These are phyloP conservation scores for Pseudomonodictys pantanalensis DNA, from an alignment of 495 filamentous ascomycete species.

Conservation along the genomic window DNA sequence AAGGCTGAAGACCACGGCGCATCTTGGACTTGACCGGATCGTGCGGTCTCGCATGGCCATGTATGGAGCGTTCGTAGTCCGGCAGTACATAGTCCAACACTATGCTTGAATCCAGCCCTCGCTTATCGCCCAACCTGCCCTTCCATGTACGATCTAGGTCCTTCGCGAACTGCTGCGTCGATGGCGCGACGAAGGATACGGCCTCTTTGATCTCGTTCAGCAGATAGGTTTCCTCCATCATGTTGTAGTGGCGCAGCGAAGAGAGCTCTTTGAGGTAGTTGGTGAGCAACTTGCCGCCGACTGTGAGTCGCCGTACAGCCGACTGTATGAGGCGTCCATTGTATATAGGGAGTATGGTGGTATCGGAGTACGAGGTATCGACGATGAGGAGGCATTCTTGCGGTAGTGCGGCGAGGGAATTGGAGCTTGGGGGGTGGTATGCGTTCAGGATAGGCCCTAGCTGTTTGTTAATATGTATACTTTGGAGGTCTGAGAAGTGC, in stretches of 20 bases:
- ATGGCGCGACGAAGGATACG: slow-evolving; percentile 71
- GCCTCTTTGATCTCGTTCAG: slow-evolving; percentile 96
- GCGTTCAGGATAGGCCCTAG: slow-evolving; percentile 76
- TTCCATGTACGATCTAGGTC: slow-evolving; percentile 87
- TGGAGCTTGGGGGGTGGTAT: slow-evolving; percentile 72
- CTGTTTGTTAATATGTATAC: not conserved
- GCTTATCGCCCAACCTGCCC: slow-evolving; percentile 55
- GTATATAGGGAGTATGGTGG: slow-evolving; percentile 84
- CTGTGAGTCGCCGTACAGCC: slow-evolving; percentile 79
- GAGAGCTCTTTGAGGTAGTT: slow-evolving; percentile 89
- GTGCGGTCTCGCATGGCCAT: slow-evolving; percentile 73
- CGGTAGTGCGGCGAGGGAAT: slow-evolving; percentile 55
- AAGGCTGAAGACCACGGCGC: slow-evolving; percentile 48
- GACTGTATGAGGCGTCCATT: slow-evolving; percentile 75
- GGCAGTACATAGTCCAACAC: slow-evolving; percentile 91
- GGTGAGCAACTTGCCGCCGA: slow-evolving; percentile 92
- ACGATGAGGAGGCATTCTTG: slow-evolving; percentile 82
- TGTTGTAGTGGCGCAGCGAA: slow-evolving; percentile 87
- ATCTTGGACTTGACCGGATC: slow-evolving; percentile 64
- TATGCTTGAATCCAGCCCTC: slow-evolving; percentile 55
- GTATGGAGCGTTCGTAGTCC: slow-evolving; percentile 73
- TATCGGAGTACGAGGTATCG: slow-evolving; percentile 91
- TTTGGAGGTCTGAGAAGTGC: slow-evolving; percentile 37
- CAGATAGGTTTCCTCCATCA: slow-evolving; percentile 86
- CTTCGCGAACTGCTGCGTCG: slow-evolving; percentile 58